Conservation (phyloP, 164 flowering plant genomes). For the Chimonanthus salicifolius region DNA sequence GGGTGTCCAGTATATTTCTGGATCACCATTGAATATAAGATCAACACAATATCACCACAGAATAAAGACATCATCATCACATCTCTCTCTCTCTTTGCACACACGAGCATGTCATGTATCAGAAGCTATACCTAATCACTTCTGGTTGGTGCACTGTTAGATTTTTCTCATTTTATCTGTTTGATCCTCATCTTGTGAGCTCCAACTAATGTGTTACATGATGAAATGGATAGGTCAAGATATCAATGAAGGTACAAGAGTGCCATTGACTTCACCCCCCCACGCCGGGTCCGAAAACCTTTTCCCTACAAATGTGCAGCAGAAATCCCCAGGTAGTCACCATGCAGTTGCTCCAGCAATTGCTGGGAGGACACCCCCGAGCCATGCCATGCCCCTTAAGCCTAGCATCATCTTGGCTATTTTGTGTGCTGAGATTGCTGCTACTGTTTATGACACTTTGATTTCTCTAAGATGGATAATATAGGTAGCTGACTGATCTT, state of each 20-base stretch:
- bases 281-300: slow-evolving; percentile 42
- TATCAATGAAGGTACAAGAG: slow-evolving; percentile 16
- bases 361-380: slow-evolving; percentile 59
- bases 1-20: no score
- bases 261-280: slow-evolving; percentile 35
- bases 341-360: slow-evolving; percentile 73
- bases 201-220: background rate
- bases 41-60: no score
- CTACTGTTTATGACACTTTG: slow-evolving; percentile 9
- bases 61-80: no score
- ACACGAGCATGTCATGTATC: no score
- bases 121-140: no score
- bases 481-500: background rate
- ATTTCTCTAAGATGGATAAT: background rate
- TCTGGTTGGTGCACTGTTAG: no score
- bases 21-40: no score
- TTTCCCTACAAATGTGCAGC: slow-evolving; percentile 76
- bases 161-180: no score
- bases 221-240: slow-evolving; percentile 51
- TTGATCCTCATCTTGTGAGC: no score
- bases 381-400: slow-evolving; percentile 45
- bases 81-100: no score
- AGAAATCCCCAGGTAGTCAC: slow-evolving; percentile 36
- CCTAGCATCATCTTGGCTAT: slow-evolving; percentile 4
- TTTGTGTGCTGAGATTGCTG: slow-evolving; percentile 18